phyloP scores from a whole-genome alignment of 1,139 yeast species.

The Maudiozyma humilis region DNA sequence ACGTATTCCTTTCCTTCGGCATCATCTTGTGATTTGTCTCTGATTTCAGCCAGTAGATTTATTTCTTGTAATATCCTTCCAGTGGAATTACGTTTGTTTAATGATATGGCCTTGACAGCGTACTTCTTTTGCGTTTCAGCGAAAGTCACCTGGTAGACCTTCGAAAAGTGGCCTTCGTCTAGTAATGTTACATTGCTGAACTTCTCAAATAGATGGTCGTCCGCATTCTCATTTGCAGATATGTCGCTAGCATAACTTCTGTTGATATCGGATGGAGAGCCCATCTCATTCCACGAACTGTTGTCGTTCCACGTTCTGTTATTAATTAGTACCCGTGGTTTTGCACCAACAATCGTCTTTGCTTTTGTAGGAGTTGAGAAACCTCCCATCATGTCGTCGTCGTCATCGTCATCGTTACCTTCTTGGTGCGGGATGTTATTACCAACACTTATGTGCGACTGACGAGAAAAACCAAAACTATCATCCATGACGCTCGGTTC shows the following conservation, averaged over 20 bases:
- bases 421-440: background rate
- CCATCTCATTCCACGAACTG: conserved; percentile 7
- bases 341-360: conserved; percentile 10
- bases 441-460: background rate
- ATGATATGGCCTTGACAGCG: conserved; percentile 80
- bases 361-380: conserved; percentile 21
- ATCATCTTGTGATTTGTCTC: conserved; percentile 32
- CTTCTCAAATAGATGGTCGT: conserved; percentile 48
- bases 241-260: background rate
- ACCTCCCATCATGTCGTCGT: conserved; percentile 8
- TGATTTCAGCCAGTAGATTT: conserved; percentile 24
- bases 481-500: background rate
- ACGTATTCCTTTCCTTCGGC: conserved; percentile 77
- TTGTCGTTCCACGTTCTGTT: background rate
- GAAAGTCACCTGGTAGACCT: conserved; percentile 70
- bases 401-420: conserved; percentile 3
- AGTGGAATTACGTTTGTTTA: conserved; percentile 25
- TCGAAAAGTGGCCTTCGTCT: conserved; percentile 84
- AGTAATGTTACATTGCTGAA: conserved; percentile 65
- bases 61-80: conserved; percentile 37
- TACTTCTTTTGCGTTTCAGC: conserved; percentile 47
- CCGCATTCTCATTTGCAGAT: conserved; percentile 22
- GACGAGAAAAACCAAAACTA: background rate
- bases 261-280: background rate
- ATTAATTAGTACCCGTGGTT: background rate